Evolutionary conservation across 257 asterid species (phyloP).

Genomic region (Marsdenia floribunda): DNA sequence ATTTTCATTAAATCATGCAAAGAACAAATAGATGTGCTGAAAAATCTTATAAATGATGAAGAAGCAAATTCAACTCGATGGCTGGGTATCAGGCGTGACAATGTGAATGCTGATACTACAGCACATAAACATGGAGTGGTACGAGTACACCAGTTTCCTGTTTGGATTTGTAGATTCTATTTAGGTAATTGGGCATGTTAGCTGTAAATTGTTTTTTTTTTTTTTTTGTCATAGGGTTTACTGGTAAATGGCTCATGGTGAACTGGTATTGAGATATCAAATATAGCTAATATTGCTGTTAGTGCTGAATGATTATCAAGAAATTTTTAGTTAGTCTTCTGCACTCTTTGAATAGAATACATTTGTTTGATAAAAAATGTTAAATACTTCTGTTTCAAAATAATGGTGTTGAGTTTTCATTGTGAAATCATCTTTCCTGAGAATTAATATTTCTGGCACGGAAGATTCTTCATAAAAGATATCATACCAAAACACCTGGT

Average conservation of each 20-base stretch:
- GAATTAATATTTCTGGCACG: neutral
- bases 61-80: slow-evolving; percentile 81
- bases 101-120: slow-evolving; percentile 61
- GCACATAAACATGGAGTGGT: slow-evolving; percentile 99
- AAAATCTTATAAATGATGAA: slow-evolving; percentile 59
- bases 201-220: neutral
- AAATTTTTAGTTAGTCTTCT: neutral
- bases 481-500: neutral
- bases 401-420: neutral
- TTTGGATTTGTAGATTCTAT: neutral
- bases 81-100: slow-evolving; percentile 65
- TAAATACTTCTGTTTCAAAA: neutral
- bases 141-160: slow-evolving; percentile 13
- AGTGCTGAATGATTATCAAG: neutral
- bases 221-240: neutral
- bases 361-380: too few species aligned
- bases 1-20: slow-evolving; percentile 82
- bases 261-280: neutral
- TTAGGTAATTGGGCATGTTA: slow-evolving; percentile 5
- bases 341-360: neutral
- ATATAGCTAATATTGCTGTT: neutral
- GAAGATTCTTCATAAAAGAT: neutral
- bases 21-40: slow-evolving; percentile 87
- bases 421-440: neutral
- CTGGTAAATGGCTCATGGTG: neutral